Evolutionary conservation across 2,329 filamentous ascomycete species (phyloP).

Genomic region (Ophiocordyceps sinensis): DNA sequence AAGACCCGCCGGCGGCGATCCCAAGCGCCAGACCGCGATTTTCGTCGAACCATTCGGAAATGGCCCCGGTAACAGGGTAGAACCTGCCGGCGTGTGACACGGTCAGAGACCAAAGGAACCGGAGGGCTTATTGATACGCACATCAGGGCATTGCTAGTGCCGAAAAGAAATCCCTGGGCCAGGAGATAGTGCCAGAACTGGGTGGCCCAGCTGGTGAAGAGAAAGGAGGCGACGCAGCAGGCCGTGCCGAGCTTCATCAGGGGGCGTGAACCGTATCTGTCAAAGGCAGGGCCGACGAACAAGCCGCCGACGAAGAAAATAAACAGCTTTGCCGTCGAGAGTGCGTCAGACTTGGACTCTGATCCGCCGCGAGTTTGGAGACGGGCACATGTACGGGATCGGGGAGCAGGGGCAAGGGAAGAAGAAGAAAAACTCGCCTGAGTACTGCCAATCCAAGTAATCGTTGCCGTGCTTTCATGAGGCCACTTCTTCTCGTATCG

Average conservation of each 20-base stretch:
- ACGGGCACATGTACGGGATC: too few relatives aligned
- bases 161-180: conserved; percentile 25
- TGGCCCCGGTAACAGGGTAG: conserved; percentile 16
- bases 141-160: conserved; percentile 22
- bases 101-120: not conserved
- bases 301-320: conserved; percentile 24
- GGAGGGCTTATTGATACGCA: conserved; percentile 3
- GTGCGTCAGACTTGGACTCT: not conserved
- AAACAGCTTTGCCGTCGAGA: conserved; percentile 14
- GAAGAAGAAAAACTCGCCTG: conserved; percentile 7
- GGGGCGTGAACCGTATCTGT: conserved; percentile 21
- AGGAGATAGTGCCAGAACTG: conserved; percentile 23
- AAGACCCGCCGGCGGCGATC: conserved; percentile 15
- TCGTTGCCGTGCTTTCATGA: conserved; percentile 14
- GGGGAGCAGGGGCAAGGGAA: too few relatives aligned
- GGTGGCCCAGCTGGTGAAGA: conserved; percentile 16
- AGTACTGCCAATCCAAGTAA: conserved; percentile 27
- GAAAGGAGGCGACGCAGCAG: conserved; percentile 21
- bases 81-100: conserved; percentile 5
- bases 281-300: conserved; percentile 23
- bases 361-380: not conserved
- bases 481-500: conserved; percentile 27
- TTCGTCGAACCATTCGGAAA: conserved; percentile 17
- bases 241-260: conserved; percentile 20
- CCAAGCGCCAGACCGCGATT: conserved; percentile 16